These are phyloP conservation scores for Chrysosporium queenslandicum DNA, from an alignment of 2,329 filamentous ascomycete species.

Conservation along the genomic window DNA sequence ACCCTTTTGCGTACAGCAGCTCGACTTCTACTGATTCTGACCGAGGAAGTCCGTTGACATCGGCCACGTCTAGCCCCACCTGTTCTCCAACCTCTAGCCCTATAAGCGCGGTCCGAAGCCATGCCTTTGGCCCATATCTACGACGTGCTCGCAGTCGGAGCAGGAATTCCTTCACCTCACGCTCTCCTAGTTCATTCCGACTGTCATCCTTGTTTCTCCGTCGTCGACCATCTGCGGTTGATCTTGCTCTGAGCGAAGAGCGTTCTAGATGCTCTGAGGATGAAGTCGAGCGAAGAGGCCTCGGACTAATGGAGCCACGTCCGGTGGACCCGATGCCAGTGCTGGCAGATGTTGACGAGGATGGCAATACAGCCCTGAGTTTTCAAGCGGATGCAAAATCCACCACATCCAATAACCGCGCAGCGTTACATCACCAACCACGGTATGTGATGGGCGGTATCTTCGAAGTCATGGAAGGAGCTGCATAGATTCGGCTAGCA, in stretches of 20 bases:
- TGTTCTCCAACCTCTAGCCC: constrained; percentile 25
- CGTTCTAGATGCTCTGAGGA: constrained; percentile 32
- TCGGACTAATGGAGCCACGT: constrained; percentile 38
- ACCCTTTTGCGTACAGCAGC: constrained; percentile 23
- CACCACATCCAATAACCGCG: background rate
- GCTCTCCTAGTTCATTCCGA: constrained; percentile 23
- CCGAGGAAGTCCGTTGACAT: constrained; percentile 25
- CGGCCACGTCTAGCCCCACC: constrained; percentile 24
- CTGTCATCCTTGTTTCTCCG: constrained; percentile 29
- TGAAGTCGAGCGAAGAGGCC: constrained; percentile 31
- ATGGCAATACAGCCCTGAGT: constrained; percentile 7
- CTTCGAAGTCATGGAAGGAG: constrained; percentile 39
- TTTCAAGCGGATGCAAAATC: constrained; percentile 1
- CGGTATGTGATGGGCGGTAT: constrained; percentile 40
- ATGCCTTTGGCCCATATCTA: constrained; percentile 20
- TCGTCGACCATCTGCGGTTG: constrained; percentile 36
- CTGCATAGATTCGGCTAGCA: constrained; percentile 20
- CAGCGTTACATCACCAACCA: constrained; percentile 20
- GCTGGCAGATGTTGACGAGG: constrained; percentile 14
- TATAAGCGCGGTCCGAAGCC: constrained; percentile 21
- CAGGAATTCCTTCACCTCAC: constrained; percentile 25
- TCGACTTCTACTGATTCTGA: constrained; percentile 19
- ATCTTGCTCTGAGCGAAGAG: constrained; percentile 37
- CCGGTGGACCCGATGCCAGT: constrained; percentile 30
- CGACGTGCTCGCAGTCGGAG: constrained; percentile 22